phyloP scores from a whole-genome alignment of 1,284 basidiomycete genomes.

The Ganoderma resinaceum region DNA sequence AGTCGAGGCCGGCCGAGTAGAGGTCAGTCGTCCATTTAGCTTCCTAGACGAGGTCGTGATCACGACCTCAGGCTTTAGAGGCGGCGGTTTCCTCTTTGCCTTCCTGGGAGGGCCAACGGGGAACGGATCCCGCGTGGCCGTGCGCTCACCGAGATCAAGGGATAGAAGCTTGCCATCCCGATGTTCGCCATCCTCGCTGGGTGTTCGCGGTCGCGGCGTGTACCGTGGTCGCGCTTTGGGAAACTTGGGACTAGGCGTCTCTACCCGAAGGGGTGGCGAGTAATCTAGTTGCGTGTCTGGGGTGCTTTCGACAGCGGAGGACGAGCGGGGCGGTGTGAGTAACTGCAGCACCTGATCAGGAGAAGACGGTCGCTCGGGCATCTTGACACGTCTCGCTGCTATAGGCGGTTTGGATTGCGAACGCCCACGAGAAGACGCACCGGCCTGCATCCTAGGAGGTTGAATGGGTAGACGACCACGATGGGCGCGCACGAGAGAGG shows the following conservation, averaged over 20 bases:
- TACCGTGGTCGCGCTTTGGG: conserved; percentile 16
- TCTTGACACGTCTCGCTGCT: background rate
- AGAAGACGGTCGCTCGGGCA: conserved; percentile 12
- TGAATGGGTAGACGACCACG: conserved; percentile 22
- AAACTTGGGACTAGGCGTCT: conserved; percentile 26
- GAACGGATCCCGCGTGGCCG: background rate
- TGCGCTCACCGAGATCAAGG: conserved; percentile 8
- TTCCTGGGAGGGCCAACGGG: conserved; percentile 6
- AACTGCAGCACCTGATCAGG: conserved; percentile 27
- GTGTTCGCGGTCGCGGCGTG: conserved; percentile 22
- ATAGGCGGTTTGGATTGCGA: conserved; percentile 14
- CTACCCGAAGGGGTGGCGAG: conserved; percentile 1
- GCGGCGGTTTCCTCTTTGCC: conserved; percentile 27
- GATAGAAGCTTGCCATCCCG: background rate
- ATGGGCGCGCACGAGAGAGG: conserved; percentile 27
- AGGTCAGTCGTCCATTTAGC: background rate
- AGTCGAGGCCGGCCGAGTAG: conserved; percentile 3
- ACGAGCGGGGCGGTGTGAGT: conserved; percentile 38
- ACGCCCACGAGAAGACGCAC: conserved; percentile 13
- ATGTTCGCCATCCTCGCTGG: conserved; percentile 11
- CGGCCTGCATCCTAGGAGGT: conserved; percentile 12
- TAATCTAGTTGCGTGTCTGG: background rate
- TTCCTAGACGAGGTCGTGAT: conserved; percentile 32
- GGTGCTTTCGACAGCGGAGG: conserved; percentile 22
- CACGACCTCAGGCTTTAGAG: conserved; percentile 43